phyloP scores from a whole-genome alignment of 2,329 filamentous ascomycete species.

The Acarospora socialis region DNA sequence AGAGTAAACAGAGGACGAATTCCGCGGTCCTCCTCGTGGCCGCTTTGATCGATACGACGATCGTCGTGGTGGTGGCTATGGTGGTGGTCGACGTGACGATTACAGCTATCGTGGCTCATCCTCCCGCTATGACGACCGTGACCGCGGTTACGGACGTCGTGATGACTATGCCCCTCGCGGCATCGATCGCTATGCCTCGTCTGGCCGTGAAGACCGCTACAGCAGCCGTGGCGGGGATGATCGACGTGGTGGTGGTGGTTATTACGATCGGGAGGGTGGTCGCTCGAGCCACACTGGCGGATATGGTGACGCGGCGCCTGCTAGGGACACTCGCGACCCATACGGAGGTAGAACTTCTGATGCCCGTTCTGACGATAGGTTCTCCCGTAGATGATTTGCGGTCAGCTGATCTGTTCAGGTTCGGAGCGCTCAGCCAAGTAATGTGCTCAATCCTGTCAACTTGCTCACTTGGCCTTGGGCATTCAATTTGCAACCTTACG shows the following conservation, averaged over 20 bases:
- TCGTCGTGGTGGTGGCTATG: slow-evolving; percentile 36
- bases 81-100: slow-evolving; percentile 37
- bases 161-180: slow-evolving; percentile 31
- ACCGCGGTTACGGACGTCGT: slow-evolving; percentile 26
- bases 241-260: slow-evolving; percentile 31
- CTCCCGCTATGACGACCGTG: slow-evolving; percentile 31
- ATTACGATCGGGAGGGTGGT: slow-evolving; percentile 38
- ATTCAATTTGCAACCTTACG: background rate
- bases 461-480: slow-evolving; percentile 1
- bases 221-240: slow-evolving; percentile 29
- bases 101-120: slow-evolving; percentile 31
- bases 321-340: slow-evolving; percentile 13
- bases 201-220: slow-evolving; percentile 29
- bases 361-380: slow-evolving; percentile 18
- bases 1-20: slow-evolving; percentile 30
- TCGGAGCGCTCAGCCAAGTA: slow-evolving; percentile 16
- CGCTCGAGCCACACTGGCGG: slow-evolving; percentile 33
- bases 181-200: slow-evolving; percentile 33
- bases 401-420: slow-evolving; percentile 15
- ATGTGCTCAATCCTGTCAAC: slow-evolving; percentile 11
- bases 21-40: slow-evolving; percentile 29
- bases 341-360: slow-evolving; percentile 16
- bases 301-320: slow-evolving; percentile 23
- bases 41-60: slow-evolving; percentile 37
- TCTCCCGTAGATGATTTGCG: slow-evolving; percentile 16